Conservation (phyloP, 1,284 basidiomycete genomes). For the Ganoderma leucocontextum region DNA sequence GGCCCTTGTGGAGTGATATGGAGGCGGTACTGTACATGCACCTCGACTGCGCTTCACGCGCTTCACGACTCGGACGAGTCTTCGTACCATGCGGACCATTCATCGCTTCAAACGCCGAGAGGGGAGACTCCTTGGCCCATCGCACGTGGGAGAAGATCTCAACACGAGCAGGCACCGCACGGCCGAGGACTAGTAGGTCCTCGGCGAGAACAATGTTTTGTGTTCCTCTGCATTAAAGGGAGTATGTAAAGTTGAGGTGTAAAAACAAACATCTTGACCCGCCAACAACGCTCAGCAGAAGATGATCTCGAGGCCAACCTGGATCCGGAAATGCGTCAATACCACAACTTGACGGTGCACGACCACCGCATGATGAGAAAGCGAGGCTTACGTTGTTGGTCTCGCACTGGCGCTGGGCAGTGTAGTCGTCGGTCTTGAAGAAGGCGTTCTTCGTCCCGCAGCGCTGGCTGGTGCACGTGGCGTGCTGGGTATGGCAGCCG, state of each 20-base stretch:
- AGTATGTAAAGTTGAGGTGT: neutral
- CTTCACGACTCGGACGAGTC: too few species aligned
- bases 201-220: neutral
- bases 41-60: too few species aligned
- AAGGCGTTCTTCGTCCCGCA: slow-evolving; percentile 47
- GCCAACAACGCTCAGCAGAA: slow-evolving; percentile 39
- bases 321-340: neutral
- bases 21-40: too few species aligned
- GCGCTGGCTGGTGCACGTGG: slow-evolving; percentile 28
- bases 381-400: slow-evolving; percentile 35
- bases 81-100: too few species aligned
- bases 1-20: too few species aligned
- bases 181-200: neutral
- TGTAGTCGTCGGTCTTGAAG: slow-evolving; percentile 47
- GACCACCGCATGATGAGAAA: neutral
- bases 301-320: slow-evolving; percentile 44
- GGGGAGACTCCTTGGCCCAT: too few species aligned
- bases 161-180: neutral
- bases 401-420: slow-evolving; percentile 51
- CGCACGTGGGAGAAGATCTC: too few species aligned
- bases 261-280: neutral
- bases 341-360: neutral
- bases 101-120: neutral
- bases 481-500: too few species aligned
- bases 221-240: slow-evolving; percentile 1